Evolutionary conservation across 345 rosid species (phyloP).

Genomic region (Salix udensis): DNA sequence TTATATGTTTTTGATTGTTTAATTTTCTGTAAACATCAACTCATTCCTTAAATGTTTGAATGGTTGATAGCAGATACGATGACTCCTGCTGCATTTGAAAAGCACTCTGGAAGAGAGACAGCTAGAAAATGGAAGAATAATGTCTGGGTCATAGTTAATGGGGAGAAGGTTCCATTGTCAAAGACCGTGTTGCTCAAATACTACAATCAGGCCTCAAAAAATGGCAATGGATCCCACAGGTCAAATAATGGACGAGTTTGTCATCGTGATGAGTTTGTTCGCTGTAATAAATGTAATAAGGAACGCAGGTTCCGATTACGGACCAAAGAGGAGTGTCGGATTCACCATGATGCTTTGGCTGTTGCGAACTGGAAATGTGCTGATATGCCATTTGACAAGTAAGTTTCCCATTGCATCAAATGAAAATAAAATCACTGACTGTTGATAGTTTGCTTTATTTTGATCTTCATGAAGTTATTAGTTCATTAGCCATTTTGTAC

Average conservation of each 20-base stretch:
- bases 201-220: slow-evolving; percentile 72
- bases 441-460: not conserved
- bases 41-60: slow-evolving; percentile 17
- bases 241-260: slow-evolving; percentile 61
- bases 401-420: slow-evolving; percentile 17
- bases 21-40: not conserved
- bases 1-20: not conserved
- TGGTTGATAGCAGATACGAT: slow-evolving; percentile 60
- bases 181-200: slow-evolving; percentile 89
- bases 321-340: slow-evolving; percentile 70
- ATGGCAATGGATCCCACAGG: slow-evolving; percentile 56
- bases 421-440: not conserved
- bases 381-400: slow-evolving; percentile 74
- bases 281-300: slow-evolving; percentile 70
- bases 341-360: slow-evolving; percentile 80
- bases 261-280: slow-evolving; percentile 84
- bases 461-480: not conserved
- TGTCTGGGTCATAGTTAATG: slow-evolving; percentile 86
- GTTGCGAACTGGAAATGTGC: slow-evolving; percentile 77
- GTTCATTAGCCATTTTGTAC: not conserved
- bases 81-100: slow-evolving; percentile 97
- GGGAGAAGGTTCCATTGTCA: slow-evolving; percentile 88
- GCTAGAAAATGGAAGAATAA: slow-evolving; percentile 99
- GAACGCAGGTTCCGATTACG: slow-evolving; percentile 81
- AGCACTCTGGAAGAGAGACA: slow-evolving; percentile 99